These are phyloP conservation scores for Apiospora kogelbergensis DNA, from an alignment of 2,329 filamentous ascomycete species.

Conservation along the genomic window DNA sequence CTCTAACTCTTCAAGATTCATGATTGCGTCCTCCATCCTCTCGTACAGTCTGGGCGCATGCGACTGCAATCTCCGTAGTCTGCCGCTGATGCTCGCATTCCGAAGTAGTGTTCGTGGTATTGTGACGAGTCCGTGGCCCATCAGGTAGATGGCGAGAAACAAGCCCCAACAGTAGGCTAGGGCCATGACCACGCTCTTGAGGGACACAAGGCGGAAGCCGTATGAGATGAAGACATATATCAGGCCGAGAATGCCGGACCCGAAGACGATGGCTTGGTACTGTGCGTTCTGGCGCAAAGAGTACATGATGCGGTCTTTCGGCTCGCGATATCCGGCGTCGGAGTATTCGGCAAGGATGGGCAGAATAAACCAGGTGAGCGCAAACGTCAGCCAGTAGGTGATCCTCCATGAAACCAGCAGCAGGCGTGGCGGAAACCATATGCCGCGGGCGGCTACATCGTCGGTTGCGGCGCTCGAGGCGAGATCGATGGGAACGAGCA, in stretches of 20 bases:
- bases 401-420: slow-evolving; percentile 91
- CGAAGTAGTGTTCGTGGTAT: slow-evolving; percentile 81
- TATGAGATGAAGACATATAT: slow-evolving; percentile 82
- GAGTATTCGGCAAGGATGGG: slow-evolving; percentile 92
- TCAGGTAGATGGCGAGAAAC: slow-evolving; percentile 89
- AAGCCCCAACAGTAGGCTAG: slow-evolving; percentile 93
- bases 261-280: slow-evolving; percentile 81
- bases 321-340: slow-evolving; percentile 89
- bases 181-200: slow-evolving; percentile 89
- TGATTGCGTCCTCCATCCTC: slow-evolving; percentile 79
- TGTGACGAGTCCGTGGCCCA: slow-evolving; percentile 94
- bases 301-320: slow-evolving; percentile 77
- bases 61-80: slow-evolving; percentile 72
- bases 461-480: slow-evolving; percentile 78
- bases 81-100: slow-evolving; percentile 73
- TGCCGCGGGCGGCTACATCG: slow-evolving; percentile 70
- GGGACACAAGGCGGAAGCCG: slow-evolving; percentile 67
- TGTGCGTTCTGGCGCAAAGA: slow-evolving; percentile 84
- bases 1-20: slow-evolving; percentile 79
- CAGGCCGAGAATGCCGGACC: slow-evolving; percentile 67
- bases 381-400: slow-evolving; percentile 95
- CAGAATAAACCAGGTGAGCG: slow-evolving; percentile 90
- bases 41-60: slow-evolving; percentile 83
- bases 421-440: slow-evolving; percentile 80
- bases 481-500: slow-evolving; percentile 93